phyloP scores from a whole-genome alignment of 192 early-diverging fungal genomes.

The Gigaspora rosea region DNA sequence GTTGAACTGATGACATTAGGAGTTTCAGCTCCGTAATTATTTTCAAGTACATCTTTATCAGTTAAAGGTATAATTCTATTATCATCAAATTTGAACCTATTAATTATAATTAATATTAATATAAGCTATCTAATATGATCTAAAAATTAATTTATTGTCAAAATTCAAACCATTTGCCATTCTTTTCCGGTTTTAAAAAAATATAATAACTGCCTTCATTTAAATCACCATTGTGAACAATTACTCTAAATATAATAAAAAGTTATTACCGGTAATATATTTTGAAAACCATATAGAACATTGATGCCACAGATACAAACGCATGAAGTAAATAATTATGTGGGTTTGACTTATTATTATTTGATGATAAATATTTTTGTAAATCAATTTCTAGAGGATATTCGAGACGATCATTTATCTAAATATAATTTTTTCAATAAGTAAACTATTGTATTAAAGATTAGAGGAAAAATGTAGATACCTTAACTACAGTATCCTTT shows the following conservation, averaged over 20 bases:
- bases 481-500: conserved; percentile 87
- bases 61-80: conserved; percentile 64
- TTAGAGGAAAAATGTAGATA: conserved; percentile 28
- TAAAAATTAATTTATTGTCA: not conserved
- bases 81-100: conserved; percentile 61
- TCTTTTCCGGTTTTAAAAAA: conserved; percentile 76
- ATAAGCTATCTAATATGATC: not conserved
- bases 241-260: conserved; percentile 60
- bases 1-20: conserved; percentile 51
- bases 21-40: conserved; percentile 89
- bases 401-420: conserved; percentile 94
- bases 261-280: not conserved
- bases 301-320: conserved; percentile 40
- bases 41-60: conserved; percentile 84
- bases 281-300: no score
- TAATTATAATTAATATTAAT: conserved; percentile 6
- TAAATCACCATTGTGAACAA: conserved; percentile 93
- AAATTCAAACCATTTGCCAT: conserved; percentile 67
- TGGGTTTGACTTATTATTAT: conserved; percentile 60
- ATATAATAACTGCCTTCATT: conserved; percentile 94
- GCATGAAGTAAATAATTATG: conserved; percentile 89
- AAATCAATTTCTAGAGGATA: conserved; percentile 88
- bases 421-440: not conserved
- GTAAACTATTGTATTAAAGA: not conserved
- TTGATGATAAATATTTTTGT: conserved; percentile 72